A percentile compares a stretch with the other conserved stretches of the same genome.
Evolutionary conservation across 345 rosid species (phyloP).

Genomic region (Pugionium dolabratum): DNA sequence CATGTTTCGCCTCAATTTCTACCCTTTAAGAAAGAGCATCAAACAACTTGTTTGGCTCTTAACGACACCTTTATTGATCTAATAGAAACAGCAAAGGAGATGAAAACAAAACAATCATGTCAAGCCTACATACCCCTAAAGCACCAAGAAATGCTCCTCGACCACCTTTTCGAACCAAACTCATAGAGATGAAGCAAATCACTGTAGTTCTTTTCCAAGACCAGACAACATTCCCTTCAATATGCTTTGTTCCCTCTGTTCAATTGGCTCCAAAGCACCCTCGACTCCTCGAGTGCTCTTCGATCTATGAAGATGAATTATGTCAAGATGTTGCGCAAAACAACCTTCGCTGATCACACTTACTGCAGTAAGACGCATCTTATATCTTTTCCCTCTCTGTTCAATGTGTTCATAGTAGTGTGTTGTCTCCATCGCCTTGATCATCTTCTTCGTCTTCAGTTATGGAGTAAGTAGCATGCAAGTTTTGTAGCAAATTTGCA

Average conservation of each 20-base stretch:
- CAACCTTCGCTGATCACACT: slow-evolving; percentile 61
- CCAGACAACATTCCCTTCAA: slow-evolving; percentile 61
- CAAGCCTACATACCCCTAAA: slow-evolving; percentile 83
- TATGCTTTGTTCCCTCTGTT: slow-evolving; percentile 79
- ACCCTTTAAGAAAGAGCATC: slow-evolving; percentile 9
- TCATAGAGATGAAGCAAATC: slow-evolving; percentile 75
- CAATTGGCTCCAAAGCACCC: slow-evolving; percentile 49
- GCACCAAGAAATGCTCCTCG: slow-evolving; percentile 95
- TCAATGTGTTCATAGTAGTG: slow-evolving; percentile 52
- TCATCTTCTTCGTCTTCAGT: slow-evolving; percentile 11
- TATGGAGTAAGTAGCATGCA: slow-evolving; percentile 50
- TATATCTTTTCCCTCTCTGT: slow-evolving; percentile 18
- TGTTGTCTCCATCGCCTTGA: slow-evolving; percentile 38
- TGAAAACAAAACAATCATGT: slow-evolving; percentile 45
- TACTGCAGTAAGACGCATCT: slow-evolving; percentile 3
- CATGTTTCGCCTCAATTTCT: slow-evolving; percentile 1
- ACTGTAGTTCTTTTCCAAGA: slow-evolving; percentile 93
- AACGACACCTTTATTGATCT: not conserved
- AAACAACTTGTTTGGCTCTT: slow-evolving; percentile 34
- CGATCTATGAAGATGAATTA: slow-evolving; percentile 90
- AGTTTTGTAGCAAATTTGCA: slow-evolving; percentile 12
- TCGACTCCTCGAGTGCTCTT: slow-evolving; percentile 75
- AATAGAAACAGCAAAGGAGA: slow-evolving; percentile 60
- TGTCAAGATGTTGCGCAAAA: slow-evolving; percentile 97
- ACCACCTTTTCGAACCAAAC: slow-evolving; percentile 72